Evolutionary conservation across 352 stramenopile species (phyloP), one percentile per base, ranked within the genome.

Genomic region (Chrysophaeum taylorii): DNA sequence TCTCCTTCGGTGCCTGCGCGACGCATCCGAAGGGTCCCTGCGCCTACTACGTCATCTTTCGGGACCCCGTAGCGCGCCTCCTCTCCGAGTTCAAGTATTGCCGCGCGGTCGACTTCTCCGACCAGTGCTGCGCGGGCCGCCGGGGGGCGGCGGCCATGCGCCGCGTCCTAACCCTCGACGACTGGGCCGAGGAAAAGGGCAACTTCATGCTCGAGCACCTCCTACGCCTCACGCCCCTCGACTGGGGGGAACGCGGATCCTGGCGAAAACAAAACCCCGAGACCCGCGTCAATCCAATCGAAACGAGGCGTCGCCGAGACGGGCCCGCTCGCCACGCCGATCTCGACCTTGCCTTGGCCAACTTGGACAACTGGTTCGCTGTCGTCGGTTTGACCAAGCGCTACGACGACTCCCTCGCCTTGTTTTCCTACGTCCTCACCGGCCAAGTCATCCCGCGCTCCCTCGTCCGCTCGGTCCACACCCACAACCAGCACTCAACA

Each of bases 141-240:
- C 31, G 14, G 25, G 57, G 57, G 7, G 57, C 57, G 18, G 57
- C 21, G 4, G 4, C 4, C 33, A 66, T 66, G 57, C 31, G 35
- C 33, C n/a, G n/a, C n/a, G n/a, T n/a, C n/a, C n/a, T n/a, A n/a
- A 42, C 5, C 1, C 36, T 45, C 1, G 36, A 66, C 57, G 14
- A 16, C 7, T 66, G 57, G 57, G 57, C 57, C 27, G 57, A 66
- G 36, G 57, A 66, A 7, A 16, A 33, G n/a, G 57, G 57, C 9
- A 66, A 43, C 27, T 66, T 66, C n/a, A 66, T 66, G 57, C 57
- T 66, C 1, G 57, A 66, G 23, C 57, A 66, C 35, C 45, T 66
- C 36, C 31, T 66, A 5, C 14, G n/a, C 2, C 57, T 66, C 15
- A 45, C 4, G 16, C 5, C 31, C 14, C 14, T 38, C 2, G 57